A percentile compares a stretch with the other conserved stretches of the same genome.
These are phyloP conservation scores for Alternaria rosae DNA, from an alignment of 2,329 filamentous ascomycete species.

Conservation along the genomic window DNA sequence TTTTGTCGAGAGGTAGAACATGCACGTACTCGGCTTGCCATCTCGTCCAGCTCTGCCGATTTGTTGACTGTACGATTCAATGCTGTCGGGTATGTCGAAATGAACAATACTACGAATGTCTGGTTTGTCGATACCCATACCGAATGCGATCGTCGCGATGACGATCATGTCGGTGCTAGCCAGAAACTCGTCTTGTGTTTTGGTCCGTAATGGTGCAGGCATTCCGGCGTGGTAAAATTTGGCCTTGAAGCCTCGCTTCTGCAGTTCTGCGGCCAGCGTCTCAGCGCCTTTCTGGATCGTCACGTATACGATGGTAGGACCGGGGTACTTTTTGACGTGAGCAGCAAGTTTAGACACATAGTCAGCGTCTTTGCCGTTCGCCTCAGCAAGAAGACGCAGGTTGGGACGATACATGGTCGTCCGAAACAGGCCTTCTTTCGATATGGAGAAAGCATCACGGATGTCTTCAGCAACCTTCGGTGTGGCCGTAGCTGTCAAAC, in stretches of 20 bases:
- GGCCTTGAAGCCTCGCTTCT: conserved; percentile 71
- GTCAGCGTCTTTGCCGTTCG: conserved; percentile 71
- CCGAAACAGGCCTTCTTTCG: conserved; percentile 64
- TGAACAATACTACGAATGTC: conserved; percentile 96
- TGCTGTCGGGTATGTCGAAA: conserved; percentile 86
- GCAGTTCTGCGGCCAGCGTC: conserved; percentile 70
- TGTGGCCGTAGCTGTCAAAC: conserved; percentile 90
- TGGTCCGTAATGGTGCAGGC: conserved; percentile 67
- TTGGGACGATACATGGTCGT: conserved; percentile 68
- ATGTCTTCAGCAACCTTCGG: conserved; percentile 75
- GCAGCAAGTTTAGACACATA: conserved; percentile 72
- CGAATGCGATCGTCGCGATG: conserved; percentile 96
- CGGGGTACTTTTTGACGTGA: conserved; percentile 61
- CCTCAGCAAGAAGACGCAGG: conserved; percentile 63
- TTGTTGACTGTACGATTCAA: conserved; percentile 98
- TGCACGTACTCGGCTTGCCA: conserved; percentile 70
- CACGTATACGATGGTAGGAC: conserved; percentile 68
- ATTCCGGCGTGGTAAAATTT: conserved; percentile 86
- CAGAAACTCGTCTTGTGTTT: conserved; percentile 83
- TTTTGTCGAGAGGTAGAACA: conserved; percentile 65
- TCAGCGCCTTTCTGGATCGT: conserved; percentile 66
- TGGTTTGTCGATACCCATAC: conserved; percentile 97
- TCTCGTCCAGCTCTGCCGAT: conserved; percentile 93
- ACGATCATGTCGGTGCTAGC: conserved; percentile 79
- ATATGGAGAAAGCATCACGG: conserved; percentile 89